Evolutionary conservation across 176 grass and related monocot genomes (phyloP).

Genomic region (Tuctoria greenei): DNA sequence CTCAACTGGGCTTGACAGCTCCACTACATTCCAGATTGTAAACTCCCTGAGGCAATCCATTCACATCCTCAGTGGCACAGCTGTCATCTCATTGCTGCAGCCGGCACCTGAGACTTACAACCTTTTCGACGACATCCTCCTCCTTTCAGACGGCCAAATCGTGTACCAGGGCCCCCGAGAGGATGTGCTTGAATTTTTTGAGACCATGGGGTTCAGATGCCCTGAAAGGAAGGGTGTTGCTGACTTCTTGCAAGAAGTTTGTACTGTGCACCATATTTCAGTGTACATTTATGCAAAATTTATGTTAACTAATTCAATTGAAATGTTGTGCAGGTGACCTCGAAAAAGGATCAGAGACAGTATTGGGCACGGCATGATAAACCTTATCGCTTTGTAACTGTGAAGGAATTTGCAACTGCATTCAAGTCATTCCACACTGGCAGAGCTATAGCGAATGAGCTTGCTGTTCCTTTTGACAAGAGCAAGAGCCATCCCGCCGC

Average conservation of each 20-base stretch:
- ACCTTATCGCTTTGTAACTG: conserved; percentile 61
- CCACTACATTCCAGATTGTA: conserved; percentile 12
- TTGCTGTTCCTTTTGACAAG: conserved; percentile 65
- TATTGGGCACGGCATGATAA: conserved; percentile 54
- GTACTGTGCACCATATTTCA: not conserved
- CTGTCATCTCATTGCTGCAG: not conserved
- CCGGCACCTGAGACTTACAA: not conserved
- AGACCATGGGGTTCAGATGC: conserved; percentile 1
- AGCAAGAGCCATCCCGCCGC: conserved; percentile 74
- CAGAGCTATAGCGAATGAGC: conserved; percentile 47
- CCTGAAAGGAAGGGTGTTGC: conserved; percentile 12
- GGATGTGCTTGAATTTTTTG: conserved; percentile 1
- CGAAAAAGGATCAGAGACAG: conserved; percentile 83
- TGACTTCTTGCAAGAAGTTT: conserved; percentile 9
- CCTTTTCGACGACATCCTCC: not conserved
- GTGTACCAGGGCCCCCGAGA: conserved; percentile 7
- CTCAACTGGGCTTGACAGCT: not conserved
- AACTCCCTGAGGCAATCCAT: not conserved
- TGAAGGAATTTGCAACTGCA: conserved; percentile 54
- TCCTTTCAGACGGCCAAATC: not conserved
- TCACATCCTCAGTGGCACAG: conserved; percentile 11
- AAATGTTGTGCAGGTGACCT: conserved; percentile 48
- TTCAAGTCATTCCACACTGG: conserved; percentile 69
- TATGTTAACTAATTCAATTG: not conserved
- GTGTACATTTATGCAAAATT: not conserved